Evolutionary conservation across 176 grass and related monocot genomes (phyloP).

Genomic region (Areca catechu): DNA sequence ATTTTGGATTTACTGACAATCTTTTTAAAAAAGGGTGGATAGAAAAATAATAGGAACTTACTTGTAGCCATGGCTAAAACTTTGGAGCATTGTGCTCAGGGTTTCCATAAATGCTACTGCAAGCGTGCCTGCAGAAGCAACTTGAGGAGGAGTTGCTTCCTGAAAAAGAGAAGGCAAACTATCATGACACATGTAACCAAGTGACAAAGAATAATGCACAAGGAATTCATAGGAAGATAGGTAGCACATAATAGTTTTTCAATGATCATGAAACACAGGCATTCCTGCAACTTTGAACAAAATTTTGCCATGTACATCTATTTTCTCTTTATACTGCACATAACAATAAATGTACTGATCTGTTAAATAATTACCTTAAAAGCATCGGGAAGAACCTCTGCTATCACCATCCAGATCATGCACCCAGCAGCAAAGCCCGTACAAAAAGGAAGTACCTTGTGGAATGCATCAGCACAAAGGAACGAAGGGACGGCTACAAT

Average conservation of each 20-base stretch:
- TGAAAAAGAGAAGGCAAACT: conserved; percentile 29
- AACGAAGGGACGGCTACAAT: conserved; percentile 94
- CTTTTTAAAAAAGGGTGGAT: background rate
- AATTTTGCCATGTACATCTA: no score
- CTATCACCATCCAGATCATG: conserved; percentile 99
- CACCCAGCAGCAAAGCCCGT: conserved; percentile 96
- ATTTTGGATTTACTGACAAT: no score
- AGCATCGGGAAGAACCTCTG: conserved; percentile 97
- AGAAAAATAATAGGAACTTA: conserved; percentile 15
- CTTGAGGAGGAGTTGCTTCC: conserved; percentile 90
- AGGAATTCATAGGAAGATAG: no score
- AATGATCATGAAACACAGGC: no score
- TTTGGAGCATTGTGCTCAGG: conserved; percentile 64
- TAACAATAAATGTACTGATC: background rate
- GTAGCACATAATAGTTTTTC: no score
- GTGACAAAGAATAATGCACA: no score
- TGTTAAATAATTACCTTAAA: conserved; percentile 59
- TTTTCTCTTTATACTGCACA: background rate
- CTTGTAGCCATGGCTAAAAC: conserved; percentile 56
- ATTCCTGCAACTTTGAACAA: no score
- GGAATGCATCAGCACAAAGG: conserved; percentile 83
- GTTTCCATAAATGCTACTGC: conserved; percentile 99
- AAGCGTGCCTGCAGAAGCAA: conserved; percentile 90
- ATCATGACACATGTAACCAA: conserved; percentile 1
- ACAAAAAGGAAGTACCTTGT: conserved; percentile 92